Base-by-base conservation (phyloP, 208 protist genomes). In the Leishmania lainsoni region DNA sequence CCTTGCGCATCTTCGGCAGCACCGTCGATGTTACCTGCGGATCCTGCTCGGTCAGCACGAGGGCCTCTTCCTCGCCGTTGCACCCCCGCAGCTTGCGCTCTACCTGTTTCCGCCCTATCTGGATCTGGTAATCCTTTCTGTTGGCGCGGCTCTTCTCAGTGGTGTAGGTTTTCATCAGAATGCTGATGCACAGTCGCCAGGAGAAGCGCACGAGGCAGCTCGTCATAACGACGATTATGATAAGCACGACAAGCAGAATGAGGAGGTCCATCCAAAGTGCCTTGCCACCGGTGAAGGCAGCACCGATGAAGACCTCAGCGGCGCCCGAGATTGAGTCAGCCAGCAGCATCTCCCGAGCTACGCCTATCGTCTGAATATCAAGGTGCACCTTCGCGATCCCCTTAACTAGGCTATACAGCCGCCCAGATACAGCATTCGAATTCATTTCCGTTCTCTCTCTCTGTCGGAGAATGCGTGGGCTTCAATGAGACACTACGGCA, bases 241-340 rank as follows among this genome's bases (percentile, higher is more conserved):
- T 51, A 0, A 87, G 16, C 32, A 83, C 70, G 16, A 72, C 76
- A 32, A 76, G 29, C 29, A 90, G 45, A 26, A 90, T 22, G 42
- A 88, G 61, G 20, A 90, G 56, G 85, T 90, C 86, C 72, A 87
- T 51, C 84, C 83, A 89, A 26, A 92, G 89, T 20, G 87, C 81
- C 71, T 86, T 79, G 3, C 71, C 71, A 26, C 81, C 70, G 32
- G 54, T 76, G 12, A 83, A 58, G n/a, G 87, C 84, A 49, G 80
- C 75, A 5, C 73, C 81, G 39, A 90, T 76, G 56, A 92, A 82
- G 22, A 87, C 61, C 73, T 85, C 76, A 0, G 81, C 85, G 3
- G 82, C 86, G n/a, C 87, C 86, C 10, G 82, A 84, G 56, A 87
- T 71, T 22, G 83, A 80, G 63, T 85, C 80, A 16, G 89, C 84